Evolutionary conservation across 75 land plant species (phyloP), one percentile per base, ranked within the genome.

Genomic region (Cryptomeria japonica): DNA sequence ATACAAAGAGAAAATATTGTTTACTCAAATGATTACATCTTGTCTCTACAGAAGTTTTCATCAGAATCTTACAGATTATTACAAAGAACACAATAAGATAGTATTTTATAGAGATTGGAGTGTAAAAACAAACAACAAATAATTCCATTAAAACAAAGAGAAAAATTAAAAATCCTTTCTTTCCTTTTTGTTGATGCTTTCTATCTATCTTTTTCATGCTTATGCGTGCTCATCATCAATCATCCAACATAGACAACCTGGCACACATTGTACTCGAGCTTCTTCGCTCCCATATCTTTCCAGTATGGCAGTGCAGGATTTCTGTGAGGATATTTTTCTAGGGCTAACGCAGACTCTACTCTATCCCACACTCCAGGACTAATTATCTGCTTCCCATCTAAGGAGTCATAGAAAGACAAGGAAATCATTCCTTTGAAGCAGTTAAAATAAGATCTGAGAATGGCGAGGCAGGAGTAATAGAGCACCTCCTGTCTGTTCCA

Each of bases 361-460:
- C 39, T 87, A 77, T 87, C 84, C 85, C 88, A 87, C 3, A 87
- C 85, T 44, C 56, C 88, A 2, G 80, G 8, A 16, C 88, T 85
- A 0, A 47, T 31, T 18, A 87, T 87, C 53, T 47, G 47, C 14
- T 12, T 19, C 38, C n/a, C 88, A 13, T 87, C 86, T 37, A 47
- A 19, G 83, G 88, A 80, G 1, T 46, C 51, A 34, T 82, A 87
- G 39, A 82, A 87, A 10, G 88, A 77, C 36, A 14, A 87, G 0
- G 88, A 80, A 9, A 44, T 15, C 16, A 82, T 32, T 1, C 88
- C 58, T 31, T 87, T 36, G 0, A 47, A 4, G 15, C 39, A 0
- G 13, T 13, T 14, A 4, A 87, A 80, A 31, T 82, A 87, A n/a
- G 88, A 42, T 44, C 84, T 87, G 16, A 87, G 88, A 14, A 87